Evolutionary conservation across 441 rosid species (phyloP).

Genomic region (Syzygium syzygioides): DNA sequence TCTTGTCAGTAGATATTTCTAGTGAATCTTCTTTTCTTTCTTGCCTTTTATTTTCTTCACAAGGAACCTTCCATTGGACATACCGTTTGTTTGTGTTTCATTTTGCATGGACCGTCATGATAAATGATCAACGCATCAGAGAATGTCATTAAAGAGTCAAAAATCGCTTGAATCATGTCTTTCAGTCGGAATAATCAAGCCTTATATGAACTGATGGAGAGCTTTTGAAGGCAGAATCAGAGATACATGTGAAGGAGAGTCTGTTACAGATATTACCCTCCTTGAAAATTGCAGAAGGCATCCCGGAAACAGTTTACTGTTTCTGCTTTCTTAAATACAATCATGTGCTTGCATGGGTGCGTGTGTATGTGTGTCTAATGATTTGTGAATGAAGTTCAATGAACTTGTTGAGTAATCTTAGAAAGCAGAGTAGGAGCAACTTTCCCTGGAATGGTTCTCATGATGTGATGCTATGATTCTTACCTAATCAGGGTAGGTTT

Average conservation of each 20-base stretch:
- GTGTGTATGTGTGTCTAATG: background rate
- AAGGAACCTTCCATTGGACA: background rate
- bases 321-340: background rate
- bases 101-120: background rate
- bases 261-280: background rate
- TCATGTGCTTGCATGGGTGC: background rate
- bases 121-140: background rate
- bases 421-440: background rate
- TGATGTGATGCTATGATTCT: background rate
- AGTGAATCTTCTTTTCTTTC: background rate
- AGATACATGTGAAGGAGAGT: background rate
- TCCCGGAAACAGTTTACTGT: background rate
- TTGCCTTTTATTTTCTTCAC: background rate
- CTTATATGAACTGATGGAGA: background rate
- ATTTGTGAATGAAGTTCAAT: background rate
- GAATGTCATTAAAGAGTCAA: background rate
- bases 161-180: background rate
- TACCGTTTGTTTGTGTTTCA: background rate
- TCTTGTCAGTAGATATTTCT: background rate
- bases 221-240: background rate
- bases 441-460: background rate
- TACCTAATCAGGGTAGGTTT: slow-evolving; percentile 78
- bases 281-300: background rate
- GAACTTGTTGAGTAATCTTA: background rate
- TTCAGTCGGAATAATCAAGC: background rate